Percentiles rank a stretch among this genome's conserved stretches.
Evolutionary conservation across 768 basidiomycete species (phyloP).

Genomic region (Suillus weaverae): DNA sequence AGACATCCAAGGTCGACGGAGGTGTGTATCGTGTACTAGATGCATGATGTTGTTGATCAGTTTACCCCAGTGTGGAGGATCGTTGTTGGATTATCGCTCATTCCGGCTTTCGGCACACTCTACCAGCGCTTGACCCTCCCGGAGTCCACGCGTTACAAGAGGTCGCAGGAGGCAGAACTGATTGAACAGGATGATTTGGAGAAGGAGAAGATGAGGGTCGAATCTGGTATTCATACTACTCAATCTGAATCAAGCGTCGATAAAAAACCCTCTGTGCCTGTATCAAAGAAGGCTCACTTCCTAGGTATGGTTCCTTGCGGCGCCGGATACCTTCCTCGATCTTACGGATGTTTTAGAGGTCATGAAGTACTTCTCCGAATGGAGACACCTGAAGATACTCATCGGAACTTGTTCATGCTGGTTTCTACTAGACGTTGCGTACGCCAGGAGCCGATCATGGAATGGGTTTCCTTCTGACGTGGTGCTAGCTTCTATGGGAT

Average conservation of each 20-base stretch:
- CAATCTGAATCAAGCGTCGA: constrained; percentile 6
- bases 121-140: constrained; percentile 76
- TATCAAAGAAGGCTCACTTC: constrained; percentile 52
- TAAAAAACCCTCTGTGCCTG: constrained; percentile 19
- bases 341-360: constrained; percentile 47
- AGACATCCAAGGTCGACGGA: constrained; percentile 69
- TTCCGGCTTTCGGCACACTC: constrained; percentile 73
- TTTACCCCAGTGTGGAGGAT: constrained; percentile 63
- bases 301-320: constrained; percentile 34
- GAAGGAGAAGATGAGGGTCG: constrained; percentile 32
- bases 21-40: constrained; percentile 38
- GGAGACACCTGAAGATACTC: constrained; percentile 66
- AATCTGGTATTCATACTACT: constrained; percentile 11
- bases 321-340: not conserved
- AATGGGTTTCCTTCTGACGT: not conserved
- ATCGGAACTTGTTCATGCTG: constrained; percentile 69
- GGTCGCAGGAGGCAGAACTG: constrained; percentile 35
- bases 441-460: constrained; percentile 13
- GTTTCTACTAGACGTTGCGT: constrained; percentile 79
- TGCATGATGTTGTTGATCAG: not conserved
- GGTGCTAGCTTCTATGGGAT: constrained; percentile 68
- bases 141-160: constrained; percentile 59
- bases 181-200: constrained; percentile 35
- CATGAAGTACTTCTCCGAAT: constrained; percentile 65
- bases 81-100: constrained; percentile 66